Evolutionary conservation across 805 yeast species (phyloP), one percentile per base, ranked within the genome.

Genomic region (Metschnikowia cerradonensis): DNA sequence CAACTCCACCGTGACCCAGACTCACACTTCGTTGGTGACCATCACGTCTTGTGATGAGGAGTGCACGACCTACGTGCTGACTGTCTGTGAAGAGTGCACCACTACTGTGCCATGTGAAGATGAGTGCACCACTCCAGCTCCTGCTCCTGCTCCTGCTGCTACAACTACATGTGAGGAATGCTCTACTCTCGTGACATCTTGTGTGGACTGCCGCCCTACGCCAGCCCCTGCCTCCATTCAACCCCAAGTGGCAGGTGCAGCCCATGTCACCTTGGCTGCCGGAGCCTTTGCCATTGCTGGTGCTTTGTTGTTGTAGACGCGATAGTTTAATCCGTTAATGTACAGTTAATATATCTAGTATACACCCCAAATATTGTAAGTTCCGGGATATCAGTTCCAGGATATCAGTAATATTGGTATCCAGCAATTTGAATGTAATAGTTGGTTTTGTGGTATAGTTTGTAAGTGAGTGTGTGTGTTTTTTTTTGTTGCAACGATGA

Each of bases 41-140:
- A 48, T 63, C 63, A 57, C 67, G 52, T 56, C 66, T 50, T 54
- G 66, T 62, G 51, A 56, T 43, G 61, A 61, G 42, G 51, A 19
- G 1, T 54, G 56, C 47, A 32, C 35, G 7, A 7, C 47, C 8
- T 13, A 8, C n/a, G 26, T 20, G 17, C n/a, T 6, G 10, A 20
- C 41, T 34, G 13, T 3, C 10, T 54, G 66, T 62, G 50, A 55
- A 37, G 50, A 19, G 1, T 54, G 56, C 44, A 41, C 45, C 22
- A 7, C 47, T 20, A 6, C 6, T 8, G n/a, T 13, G 10, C 13
- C 38, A 3, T 35, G 20, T 17, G 38, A 23, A 23, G 61, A 60
- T 34, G 50, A 19, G 1, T 54, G 56, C 45, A 41, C 45, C 22
- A 7, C 47, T 14, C 11, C 7, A 3, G n/a, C 10, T 3, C 14